Base-by-base conservation (phyloP, 371 early-diverging fungal genomes). In the Dentiscutata heterogama region DNA sequence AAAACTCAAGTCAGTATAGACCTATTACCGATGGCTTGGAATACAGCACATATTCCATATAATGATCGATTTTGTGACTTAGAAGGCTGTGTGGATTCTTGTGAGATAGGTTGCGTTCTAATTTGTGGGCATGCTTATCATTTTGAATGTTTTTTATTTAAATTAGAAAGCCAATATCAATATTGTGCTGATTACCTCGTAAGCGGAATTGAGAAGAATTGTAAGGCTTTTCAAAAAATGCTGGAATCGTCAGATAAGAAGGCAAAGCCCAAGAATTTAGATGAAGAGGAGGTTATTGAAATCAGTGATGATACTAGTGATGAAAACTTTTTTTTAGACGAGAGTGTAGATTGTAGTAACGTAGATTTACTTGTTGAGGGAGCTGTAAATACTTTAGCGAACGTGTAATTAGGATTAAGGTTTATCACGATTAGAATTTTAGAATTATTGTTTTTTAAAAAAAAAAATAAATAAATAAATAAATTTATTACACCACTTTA, bases 81-180 rank as follows among this genome's bases (percentile, higher is more conserved):
- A 51, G 13, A 50, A 42, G 71, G 25, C 18, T 73, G 27, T 60
- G 13, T 4, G 2, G 27, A 58, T 18, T 58, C 60, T 29, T 31
- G 56, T 35, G 39, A 76, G 27, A 39, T 58, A 58, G 76, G 60
- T 31, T 76, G 76, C 14, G 18, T 77, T 63, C 39, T 77, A 22
- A 50, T 64, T 63, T 77, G 78, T 50, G 78, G 74, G 0, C 31
- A 54, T 73, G 31, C 54, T 25, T 73, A 73, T 73, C 74, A 73
- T 73, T 53, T n/a, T 16, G 54, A 73, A 29, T 73, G 74, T 31
- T 73, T 71, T 68, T 68, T 68, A 68, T 68, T 68, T 42, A 68
- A 68, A 31, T 68, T 68, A 68, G 70, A 20, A 42, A 68, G 70
- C 18, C 0, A 20, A 68, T 68, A 16, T 31, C 35, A 68, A 42